A percentile compares a stretch with the other conserved stretches of the same genome.
phyloP scores from a whole-genome alignment of 768 basidiomycete genomes.

The Hygrophorus russula region DNA sequence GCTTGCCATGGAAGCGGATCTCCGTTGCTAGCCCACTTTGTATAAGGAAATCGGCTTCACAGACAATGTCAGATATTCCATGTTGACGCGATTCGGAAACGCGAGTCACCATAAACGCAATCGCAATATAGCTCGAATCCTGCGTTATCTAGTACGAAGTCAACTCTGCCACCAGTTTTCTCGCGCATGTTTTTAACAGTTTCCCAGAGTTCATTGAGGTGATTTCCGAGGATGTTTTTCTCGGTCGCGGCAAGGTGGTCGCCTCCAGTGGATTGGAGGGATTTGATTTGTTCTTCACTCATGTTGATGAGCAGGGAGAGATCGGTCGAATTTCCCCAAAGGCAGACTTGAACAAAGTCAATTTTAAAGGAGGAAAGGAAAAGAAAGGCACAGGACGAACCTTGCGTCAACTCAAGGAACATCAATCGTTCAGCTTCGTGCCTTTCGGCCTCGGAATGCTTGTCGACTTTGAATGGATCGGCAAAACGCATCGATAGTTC shows the following conservation, averaged over 20 bases:
- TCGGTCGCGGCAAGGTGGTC: slow-evolving; percentile 91
- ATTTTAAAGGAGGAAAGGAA: slow-evolving; percentile 1
- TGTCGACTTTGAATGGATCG: slow-evolving; percentile 60
- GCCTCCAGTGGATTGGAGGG: slow-evolving; percentile 93
- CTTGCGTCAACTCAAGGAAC: slow-evolving; percentile 90
- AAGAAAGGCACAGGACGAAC: slow-evolving; percentile 26
- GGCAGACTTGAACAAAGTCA: slow-evolving; percentile 49
- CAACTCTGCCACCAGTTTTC: slow-evolving; percentile 63
- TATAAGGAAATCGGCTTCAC: slow-evolving; percentile 82
- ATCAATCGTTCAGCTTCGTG: slow-evolving; percentile 70
- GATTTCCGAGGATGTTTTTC: slow-evolving; percentile 91
- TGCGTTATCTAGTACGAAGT: slow-evolving; percentile 81
- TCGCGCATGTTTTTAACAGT: slow-evolving; percentile 57
- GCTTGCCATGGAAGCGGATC: slow-evolving; percentile 92
- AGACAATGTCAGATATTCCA: not conserved
- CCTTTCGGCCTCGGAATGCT: slow-evolving; percentile 40
- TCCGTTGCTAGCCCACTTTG: slow-evolving; percentile 79
- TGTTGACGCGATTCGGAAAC: slow-evolving; percentile 2
- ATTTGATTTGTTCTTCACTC: slow-evolving; percentile 95
- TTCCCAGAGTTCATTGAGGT: slow-evolving; percentile 63
- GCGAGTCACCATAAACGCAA: slow-evolving; percentile 65
- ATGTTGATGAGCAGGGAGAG: slow-evolving; percentile 92
- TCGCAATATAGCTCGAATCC: slow-evolving; percentile 87
- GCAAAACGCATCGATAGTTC: slow-evolving; percentile 89
- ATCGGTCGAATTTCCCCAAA: slow-evolving; percentile 97